Conservation (phyloP, 371 early-diverging fungal genomes). For the Haplosporangium sp. region DNA sequence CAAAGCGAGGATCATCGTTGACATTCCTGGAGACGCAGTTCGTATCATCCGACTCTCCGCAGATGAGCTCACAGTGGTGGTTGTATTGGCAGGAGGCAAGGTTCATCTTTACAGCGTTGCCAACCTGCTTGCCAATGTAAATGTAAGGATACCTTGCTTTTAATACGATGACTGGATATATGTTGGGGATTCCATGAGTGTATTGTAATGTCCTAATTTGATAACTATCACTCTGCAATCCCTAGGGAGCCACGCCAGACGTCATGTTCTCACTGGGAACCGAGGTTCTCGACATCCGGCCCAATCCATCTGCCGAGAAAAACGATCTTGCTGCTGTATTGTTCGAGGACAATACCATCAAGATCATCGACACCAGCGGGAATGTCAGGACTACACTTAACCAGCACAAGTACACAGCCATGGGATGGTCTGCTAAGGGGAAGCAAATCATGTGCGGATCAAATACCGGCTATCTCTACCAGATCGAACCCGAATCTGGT, state of each 20-base stretch:
- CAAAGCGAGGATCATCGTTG: conserved; percentile 14
- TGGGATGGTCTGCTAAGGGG: conserved; percentile 50
- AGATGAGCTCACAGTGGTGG: conserved; percentile 36
- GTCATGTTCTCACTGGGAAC: conserved; percentile 3
- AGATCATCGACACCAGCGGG: conserved; percentile 23
- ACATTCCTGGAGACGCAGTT: conserved; percentile 17
- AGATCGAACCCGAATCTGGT: conserved; percentile 36
- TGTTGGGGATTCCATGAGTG: background rate
- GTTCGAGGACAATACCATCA: conserved; percentile 18
- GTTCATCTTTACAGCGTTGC: conserved; percentile 28
- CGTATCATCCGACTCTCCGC: conserved; percentile 40
- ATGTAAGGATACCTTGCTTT: background rate
- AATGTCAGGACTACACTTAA: conserved; percentile 13
- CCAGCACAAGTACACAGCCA: conserved; percentile 39
- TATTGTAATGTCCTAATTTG: background rate
- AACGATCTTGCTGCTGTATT: conserved; percentile 36
- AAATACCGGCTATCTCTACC: conserved; percentile 29
- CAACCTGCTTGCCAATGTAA: conserved; percentile 29
- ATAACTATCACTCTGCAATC: conserved; percentile 3
- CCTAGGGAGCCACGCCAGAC: conserved; percentile 14
- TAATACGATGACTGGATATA: background rate
- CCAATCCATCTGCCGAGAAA: conserved; percentile 33
- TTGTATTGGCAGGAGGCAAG: conserved; percentile 19
- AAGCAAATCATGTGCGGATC: conserved; percentile 55
- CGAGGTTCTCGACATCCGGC: conserved; percentile 38